phyloP scores from a whole-genome alignment of 1,284 basidiomycete species.

The Puccinia sorghi region DNA sequence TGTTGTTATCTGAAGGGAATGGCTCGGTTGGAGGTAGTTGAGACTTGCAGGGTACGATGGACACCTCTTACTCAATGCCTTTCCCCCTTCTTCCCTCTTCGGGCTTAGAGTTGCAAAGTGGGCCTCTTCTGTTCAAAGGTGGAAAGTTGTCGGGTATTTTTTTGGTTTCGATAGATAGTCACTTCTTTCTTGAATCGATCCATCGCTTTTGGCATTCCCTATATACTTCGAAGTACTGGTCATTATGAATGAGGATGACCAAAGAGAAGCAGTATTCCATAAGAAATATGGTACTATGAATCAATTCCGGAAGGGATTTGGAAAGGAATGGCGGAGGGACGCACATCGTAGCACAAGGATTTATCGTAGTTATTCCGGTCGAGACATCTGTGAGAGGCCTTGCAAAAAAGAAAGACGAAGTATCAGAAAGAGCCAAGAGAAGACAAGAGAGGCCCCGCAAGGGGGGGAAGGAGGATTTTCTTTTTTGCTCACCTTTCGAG shows the following conservation, averaged over 20 bases:
- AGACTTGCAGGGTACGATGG: too few relatives aligned
- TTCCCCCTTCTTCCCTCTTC: too few relatives aligned
- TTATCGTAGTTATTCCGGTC: conserved; percentile 47
- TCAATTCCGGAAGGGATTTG: neutral
- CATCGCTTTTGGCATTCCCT: conserved; percentile 41
- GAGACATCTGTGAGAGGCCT: conserved; percentile 42
- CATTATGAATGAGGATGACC: neutral
- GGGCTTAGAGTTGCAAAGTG: too few relatives aligned
- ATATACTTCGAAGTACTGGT: conserved; percentile 43
- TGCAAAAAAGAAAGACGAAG: neutral
- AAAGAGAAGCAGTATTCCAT: too few relatives aligned
- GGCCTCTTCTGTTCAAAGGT: too few relatives aligned
- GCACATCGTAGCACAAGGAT: conserved; percentile 29
- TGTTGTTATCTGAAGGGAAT: too few relatives aligned
- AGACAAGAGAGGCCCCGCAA: too few relatives aligned
- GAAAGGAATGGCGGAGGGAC: too few relatives aligned
- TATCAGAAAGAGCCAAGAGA: neutral
- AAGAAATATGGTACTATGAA: too few relatives aligned
- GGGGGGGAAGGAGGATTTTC: too few relatives aligned
- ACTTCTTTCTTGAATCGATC: conserved; percentile 20
- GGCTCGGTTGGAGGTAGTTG: too few relatives aligned
- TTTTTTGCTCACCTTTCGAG: conserved; percentile 29
- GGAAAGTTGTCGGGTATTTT: neutral
- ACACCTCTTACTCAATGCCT: too few relatives aligned
- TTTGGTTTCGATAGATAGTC: neutral